Conservation (phyloP, 192 early-diverging fungal species). For the Lobulomyces angularis region DNA sequence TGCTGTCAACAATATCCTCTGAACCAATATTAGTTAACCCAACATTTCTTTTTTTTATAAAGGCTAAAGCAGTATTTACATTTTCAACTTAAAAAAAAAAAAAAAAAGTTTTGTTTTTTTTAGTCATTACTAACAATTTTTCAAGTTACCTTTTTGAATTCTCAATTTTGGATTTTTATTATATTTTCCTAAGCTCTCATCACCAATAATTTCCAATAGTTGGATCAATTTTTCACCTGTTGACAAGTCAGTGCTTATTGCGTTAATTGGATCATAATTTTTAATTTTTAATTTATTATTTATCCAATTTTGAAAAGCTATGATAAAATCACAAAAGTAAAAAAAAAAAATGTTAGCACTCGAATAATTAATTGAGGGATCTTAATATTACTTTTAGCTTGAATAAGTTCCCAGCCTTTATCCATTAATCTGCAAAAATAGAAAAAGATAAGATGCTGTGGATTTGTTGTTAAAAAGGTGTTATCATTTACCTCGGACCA, state of each 20-base stretch:
- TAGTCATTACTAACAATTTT: too few species aligned
- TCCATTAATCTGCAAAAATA: constrained; percentile 44
- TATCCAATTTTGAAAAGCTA: constrained; percentile 74
- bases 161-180: constrained; percentile 81
- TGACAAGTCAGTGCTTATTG: constrained; percentile 45
- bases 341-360: neutral
- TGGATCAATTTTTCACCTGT: constrained; percentile 59
- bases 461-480: too few species aligned
- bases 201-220: constrained; percentile 85
- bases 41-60: constrained; percentile 75
- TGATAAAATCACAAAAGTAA: constrained; percentile 1
- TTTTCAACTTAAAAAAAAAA: too few species aligned
- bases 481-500: too few species aligned
- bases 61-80: constrained; percentile 85
- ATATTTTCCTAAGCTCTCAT: constrained; percentile 70
- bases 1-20: constrained; percentile 91
- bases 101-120: too few species aligned
- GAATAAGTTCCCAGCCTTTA: constrained; percentile 74
- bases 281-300: constrained; percentile 21
- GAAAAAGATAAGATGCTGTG: constrained; percentile 7
- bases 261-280: constrained; percentile 14
- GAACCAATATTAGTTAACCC: constrained; percentile 90
- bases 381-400: constrained; percentile 69
- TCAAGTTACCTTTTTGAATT: constrained; percentile 87
- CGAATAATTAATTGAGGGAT: neutral